Percentiles rank a stretch among this genome's conserved stretches.
phyloP scores from a whole-genome alignment of 768 basidiomycete genomes.

The Boletus edulis region DNA sequence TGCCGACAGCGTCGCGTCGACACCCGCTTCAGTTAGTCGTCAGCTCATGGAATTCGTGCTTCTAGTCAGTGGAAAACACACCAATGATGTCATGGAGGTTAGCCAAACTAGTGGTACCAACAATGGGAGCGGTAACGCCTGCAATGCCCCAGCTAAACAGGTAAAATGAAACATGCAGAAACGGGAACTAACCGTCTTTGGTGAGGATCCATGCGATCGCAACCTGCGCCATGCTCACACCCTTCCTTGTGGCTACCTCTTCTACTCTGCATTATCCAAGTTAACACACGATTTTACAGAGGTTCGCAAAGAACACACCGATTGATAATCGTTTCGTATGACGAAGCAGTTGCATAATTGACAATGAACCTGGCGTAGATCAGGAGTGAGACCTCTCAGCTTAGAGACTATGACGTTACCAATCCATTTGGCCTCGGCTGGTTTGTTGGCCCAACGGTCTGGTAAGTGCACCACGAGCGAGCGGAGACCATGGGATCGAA shows the following conservation, averaged over 20 bases:
- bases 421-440: slow-evolving; percentile 22
- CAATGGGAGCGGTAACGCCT: slow-evolving; percentile 43
- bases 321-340: slow-evolving; percentile 28
- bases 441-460: slow-evolving; percentile 34
- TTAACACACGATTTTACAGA: background rate
- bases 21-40: slow-evolving; percentile 22
- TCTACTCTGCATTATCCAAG: slow-evolving; percentile 31
- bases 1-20: slow-evolving; percentile 42
- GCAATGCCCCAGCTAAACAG: background rate
- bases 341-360: slow-evolving; percentile 22
- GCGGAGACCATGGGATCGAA: slow-evolving; percentile 45
- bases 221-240: slow-evolving; percentile 42
- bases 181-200: slow-evolving; percentile 27
- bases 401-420: slow-evolving; percentile 8
- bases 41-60: background rate
- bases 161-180: background rate
- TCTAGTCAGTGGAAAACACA: slow-evolving; percentile 9
- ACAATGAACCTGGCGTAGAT: slow-evolving; percentile 22
- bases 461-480: slow-evolving; percentile 36
- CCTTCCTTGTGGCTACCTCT: slow-evolving; percentile 37
- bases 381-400: background rate
- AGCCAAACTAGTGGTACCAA: slow-evolving; percentile 41
- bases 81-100: slow-evolving; percentile 42
- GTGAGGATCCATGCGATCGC: slow-evolving; percentile 39
- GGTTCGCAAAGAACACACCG: slow-evolving; percentile 12